Percentiles rank a stretch among this genome's conserved stretches.
phyloP scores from a whole-genome alignment of 352 stramenopile genomes.

The Phytophthora pluvialis region DNA sequence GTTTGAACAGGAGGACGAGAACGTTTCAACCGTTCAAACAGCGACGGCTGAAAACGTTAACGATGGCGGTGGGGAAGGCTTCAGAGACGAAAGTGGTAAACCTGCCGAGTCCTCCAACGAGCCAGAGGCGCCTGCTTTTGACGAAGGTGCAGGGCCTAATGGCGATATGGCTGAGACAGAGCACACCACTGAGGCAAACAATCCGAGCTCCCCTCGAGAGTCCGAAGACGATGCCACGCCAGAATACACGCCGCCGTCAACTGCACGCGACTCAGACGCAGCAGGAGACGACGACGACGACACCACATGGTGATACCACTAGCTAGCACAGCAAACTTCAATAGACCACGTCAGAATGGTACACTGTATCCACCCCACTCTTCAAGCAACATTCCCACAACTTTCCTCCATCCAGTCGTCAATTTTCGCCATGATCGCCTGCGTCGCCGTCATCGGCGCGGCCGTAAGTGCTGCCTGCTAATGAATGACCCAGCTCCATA shows the following conservation, averaged over 20 bases:
- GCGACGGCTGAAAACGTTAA: background rate
- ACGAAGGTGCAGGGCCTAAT: background rate
- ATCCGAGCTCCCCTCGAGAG: constrained; percentile 16
- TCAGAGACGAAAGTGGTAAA: background rate
- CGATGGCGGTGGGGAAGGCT: background rate
- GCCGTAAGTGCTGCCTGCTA: constrained; percentile 50
- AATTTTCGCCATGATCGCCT: constrained; percentile 72
- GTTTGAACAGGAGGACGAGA: constrained; percentile 3
- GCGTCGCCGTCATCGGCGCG: constrained; percentile 80
- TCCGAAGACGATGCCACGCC: constrained; percentile 23
- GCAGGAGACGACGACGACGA: constrained; percentile 14
- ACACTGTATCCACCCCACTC: constrained; percentile 10
- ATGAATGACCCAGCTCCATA: background rate
- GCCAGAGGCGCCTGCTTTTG: background rate
- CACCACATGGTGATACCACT: constrained; percentile 10
- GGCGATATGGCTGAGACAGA: background rate
- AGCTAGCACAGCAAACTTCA: constrained; percentile 9
- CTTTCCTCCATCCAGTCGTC: background rate
- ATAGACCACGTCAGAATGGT: constrained; percentile 26
- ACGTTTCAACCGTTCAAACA: background rate
- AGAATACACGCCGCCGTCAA: constrained; percentile 33
- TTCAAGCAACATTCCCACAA: constrained; percentile 27
- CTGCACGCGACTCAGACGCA: constrained; percentile 29
- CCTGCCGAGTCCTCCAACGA: background rate
- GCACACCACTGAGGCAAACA: background rate